Base-by-base conservation (phyloP, 176 grass and related monocot genomes). In the Bolboschoenus planiculmis region DNA sequence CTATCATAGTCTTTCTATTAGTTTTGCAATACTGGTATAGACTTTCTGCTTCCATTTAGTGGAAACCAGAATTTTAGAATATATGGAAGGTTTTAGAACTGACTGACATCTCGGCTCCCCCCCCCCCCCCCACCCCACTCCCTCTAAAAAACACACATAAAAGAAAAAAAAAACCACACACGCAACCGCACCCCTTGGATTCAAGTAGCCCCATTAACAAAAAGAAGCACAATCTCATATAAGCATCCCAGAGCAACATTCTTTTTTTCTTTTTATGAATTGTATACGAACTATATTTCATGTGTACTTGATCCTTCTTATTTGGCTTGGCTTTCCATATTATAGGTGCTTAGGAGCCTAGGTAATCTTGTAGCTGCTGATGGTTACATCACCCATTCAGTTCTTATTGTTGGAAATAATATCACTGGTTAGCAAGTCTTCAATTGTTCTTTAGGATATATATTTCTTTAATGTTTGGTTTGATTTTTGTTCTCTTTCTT, bases 321-420 rank as follows among this genome's bases (percentile, higher is more conserved):
- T 31, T 76, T 50, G 10, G 2, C 42, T 31, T 27, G 43, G 13
- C 26, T 16, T 76, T 51, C 5, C 14, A 31, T 75, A 14, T 51
- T 31, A 48, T 78, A 99, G 96, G 96, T 95, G 60, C 91, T 99
- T 84, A 93, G 96, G 34, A 89, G 91, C 87, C 77, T 99, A 56
- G 96, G 96, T 56, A 99, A 99, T 88, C 87, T 99, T 79, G 85
- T 95, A 85, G 96, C 96, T 23, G 91, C 82, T 80, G 87, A 88
- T 87, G 83, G 76, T 78, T 95, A 93, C 85, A 91, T 95, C 86
- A 86, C 89, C 82, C 85, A 90, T 86, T 90, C 84, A 56, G 70
- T 99, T 78, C 80, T 93, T 64, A 71, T 47, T 83, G 90, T 90
- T 90, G 96, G 96, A 90, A 84, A 91, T 72, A 88, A 72, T 56